Conservation (phyloP, 192 early-diverging fungal genomes). For the Chytriomyces sp. region DNA sequence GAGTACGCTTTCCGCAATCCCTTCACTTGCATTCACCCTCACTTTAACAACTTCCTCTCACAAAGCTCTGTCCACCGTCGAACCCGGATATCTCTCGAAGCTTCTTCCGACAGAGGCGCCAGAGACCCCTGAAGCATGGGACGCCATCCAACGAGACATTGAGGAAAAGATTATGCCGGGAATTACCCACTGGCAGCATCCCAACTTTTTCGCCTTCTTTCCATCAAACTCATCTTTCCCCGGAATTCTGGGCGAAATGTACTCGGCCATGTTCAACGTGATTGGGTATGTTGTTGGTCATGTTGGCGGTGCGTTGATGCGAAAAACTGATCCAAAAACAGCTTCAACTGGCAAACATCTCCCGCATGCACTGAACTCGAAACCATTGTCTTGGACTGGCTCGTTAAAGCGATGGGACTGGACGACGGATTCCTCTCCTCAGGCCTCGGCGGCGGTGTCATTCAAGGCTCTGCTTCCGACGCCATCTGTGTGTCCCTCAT, state of each 20-base stretch:
- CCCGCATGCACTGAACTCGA: slow-evolving; percentile 71
- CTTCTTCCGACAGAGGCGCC: slow-evolving; percentile 63
- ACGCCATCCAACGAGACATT: slow-evolving; percentile 52
- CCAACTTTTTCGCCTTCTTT: slow-evolving; percentile 69
- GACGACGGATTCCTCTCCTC: slow-evolving; percentile 57
- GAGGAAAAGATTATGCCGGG: slow-evolving; percentile 67
- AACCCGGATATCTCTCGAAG: slow-evolving; percentile 63
- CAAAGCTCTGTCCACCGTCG: slow-evolving; percentile 55
- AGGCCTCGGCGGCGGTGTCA: slow-evolving; percentile 67
- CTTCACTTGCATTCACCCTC: slow-evolving; percentile 36
- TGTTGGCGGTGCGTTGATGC: slow-evolving; percentile 3
- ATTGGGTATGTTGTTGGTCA: slow-evolving; percentile 37
- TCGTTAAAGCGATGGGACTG: slow-evolving; percentile 59
- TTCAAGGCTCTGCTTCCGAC: slow-evolving; percentile 68
- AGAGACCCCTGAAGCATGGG: slow-evolving; percentile 50
- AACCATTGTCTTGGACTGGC: slow-evolving; percentile 63
- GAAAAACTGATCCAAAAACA: slow-evolving; percentile 10
- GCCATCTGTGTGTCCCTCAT: slow-evolving; percentile 64
- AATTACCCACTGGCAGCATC: slow-evolving; percentile 73
- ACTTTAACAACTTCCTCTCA: neutral
- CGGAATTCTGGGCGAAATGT: slow-evolving; percentile 67
- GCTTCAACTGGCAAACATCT: slow-evolving; percentile 36
- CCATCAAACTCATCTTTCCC: slow-evolving; percentile 62
- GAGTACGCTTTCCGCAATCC: neutral
- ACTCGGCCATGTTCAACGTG: slow-evolving; percentile 56